Base-by-base conservation (phyloP, 1,284 basidiomycete species). In the Irpex sp. region DNA sequence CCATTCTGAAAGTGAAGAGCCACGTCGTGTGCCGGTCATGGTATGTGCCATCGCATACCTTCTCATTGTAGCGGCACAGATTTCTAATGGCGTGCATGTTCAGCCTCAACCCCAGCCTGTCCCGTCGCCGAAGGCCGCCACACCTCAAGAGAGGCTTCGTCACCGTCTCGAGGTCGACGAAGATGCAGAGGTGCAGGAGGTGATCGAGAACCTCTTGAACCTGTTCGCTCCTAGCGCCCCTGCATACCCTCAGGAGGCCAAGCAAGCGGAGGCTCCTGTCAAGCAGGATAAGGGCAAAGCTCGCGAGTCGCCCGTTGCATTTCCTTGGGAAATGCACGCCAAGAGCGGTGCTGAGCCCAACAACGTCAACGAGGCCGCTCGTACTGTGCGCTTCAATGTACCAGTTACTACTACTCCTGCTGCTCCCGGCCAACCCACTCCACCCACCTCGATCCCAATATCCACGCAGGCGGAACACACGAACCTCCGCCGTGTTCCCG, bases 401-500 rank as follows among this genome's bases (percentile, higher is more conserved):
- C 47, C 47, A 9, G 31, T 15, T n/a, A n/a, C 5, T 21, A 5
- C 52, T 44, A 17, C 57, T 31, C 4, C 40, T 36, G 34, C 49
- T 51, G n/a, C 49, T 52, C 19, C 49, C 17, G 3, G 15, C n/a
- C 13, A 21, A 19, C 15, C 40, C 11, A 47, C 40, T n/a, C 40
- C 40, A n/a, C 13, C 40, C 40, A n/a, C 13, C 5, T 13, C 40
- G 3, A 11, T 17, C 49, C 21, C 17, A 52, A 13, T 3, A 34
- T 5, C 31, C 31, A 21, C 52, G 34, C 15, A 36, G 34, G 48
- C 34, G 36, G 40, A 21, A 54, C 66, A 67, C 37, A 62, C 67
- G 0, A 11, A 61, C 13, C 65, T 72, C 4, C 68, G 68, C 54
- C 68, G 71, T 40, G 67, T 63, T 1, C 68, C 67, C 11, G 70